Percentiles rank a stretch among this genome's conserved stretches.
Evolutionary conservation across 495 filamentous ascomycete species (phyloP).

Genomic region (Thermochaetoides thermophila): DNA sequence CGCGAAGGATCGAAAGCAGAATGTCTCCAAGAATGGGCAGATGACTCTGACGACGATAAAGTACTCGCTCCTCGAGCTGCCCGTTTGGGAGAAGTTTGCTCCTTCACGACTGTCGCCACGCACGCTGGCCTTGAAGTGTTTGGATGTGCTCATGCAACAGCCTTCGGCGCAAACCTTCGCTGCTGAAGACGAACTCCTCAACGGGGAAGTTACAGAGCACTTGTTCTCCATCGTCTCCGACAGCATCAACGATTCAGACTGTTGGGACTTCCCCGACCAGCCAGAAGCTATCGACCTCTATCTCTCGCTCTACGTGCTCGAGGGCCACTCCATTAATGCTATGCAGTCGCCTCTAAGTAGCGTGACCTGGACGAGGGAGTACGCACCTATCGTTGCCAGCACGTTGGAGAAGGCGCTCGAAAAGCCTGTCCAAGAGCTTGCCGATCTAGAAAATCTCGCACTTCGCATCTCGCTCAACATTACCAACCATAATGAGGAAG

Average conservation of each 20-base stretch:
- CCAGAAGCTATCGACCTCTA: constrained; percentile 24
- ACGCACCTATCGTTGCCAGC: constrained; percentile 26
- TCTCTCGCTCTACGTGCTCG: constrained; percentile 25
- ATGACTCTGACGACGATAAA: constrained; percentile 37
- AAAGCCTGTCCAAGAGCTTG: constrained; percentile 17
- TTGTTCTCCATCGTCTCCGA: constrained; percentile 36
- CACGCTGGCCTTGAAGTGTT: constrained; percentile 44
- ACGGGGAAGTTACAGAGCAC: constrained; percentile 31
- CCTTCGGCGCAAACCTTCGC: constrained; percentile 36
- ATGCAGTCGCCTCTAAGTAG: constrained; percentile 20
- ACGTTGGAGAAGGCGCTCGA: constrained; percentile 20
- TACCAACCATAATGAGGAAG: constrained; percentile 61
- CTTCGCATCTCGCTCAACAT: constrained; percentile 72
- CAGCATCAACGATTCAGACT: constrained; percentile 15
- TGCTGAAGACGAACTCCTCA: constrained; percentile 34
- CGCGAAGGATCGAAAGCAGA: constrained; percentile 48
- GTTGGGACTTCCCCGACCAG: constrained; percentile 21
- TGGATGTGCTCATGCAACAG: constrained; percentile 45
- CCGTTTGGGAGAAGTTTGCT: constrained; percentile 39
- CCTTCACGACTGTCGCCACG: constrained; percentile 44
- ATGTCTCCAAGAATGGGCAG: constrained; percentile 50
- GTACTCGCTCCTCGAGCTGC: constrained; percentile 30
- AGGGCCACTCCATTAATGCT: constrained; percentile 28
- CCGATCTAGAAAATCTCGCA: constrained; percentile 24
- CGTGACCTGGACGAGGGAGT: constrained; percentile 25